Percentiles rank a stretch among this genome's conserved stretches.
Evolutionary conservation across 2,329 filamentous ascomycete genomes (phyloP).

Genomic region (Ilyonectria robusta): DNA sequence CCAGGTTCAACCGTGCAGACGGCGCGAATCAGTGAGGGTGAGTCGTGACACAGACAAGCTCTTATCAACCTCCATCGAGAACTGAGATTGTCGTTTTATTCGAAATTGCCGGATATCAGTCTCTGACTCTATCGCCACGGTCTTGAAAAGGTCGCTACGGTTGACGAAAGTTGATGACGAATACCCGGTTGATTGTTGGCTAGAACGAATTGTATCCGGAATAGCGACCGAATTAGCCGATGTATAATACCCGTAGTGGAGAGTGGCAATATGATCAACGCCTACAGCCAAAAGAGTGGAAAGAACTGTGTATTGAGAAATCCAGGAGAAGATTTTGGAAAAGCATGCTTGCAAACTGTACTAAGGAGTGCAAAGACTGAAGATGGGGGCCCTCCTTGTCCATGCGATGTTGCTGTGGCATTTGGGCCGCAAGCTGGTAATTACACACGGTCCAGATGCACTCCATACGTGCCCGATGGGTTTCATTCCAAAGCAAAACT

Average conservation of each 20-base stretch:
- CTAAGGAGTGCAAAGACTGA: not conserved
- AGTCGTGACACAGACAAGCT: slow-evolving; percentile 5
- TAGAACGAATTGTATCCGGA: slow-evolving; percentile 13
- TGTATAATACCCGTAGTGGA: slow-evolving; percentile 8
- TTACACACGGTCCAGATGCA: slow-evolving; percentile 14
- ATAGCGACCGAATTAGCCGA: slow-evolving; percentile 18
- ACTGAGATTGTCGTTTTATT: not conserved
- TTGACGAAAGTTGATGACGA: slow-evolving; percentile 3
- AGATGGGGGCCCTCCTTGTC: slow-evolving; percentile 5
- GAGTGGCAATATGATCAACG: not conserved
- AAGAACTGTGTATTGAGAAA: not conserved
- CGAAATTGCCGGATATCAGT: not conserved
- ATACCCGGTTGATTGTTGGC: slow-evolving; percentile 2
- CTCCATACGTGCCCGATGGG: slow-evolving; percentile 13
- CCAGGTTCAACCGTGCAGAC: slow-evolving; percentile 10
- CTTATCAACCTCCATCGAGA: slow-evolving; percentile 23
- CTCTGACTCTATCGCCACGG: not conserved
- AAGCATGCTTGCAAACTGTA: not conserved
- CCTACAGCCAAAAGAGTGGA: not conserved
- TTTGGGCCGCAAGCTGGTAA: slow-evolving; percentile 23
- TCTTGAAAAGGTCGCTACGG: not conserved
- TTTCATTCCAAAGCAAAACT: slow-evolving; percentile 1
- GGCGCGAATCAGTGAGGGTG: slow-evolving; percentile 9
- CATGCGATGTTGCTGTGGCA: slow-evolving; percentile 14
- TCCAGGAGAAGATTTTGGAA: not conserved